Conservation (phyloP, 495 filamentous ascomycete species). For the Rhizodiscina lignyota region DNA sequence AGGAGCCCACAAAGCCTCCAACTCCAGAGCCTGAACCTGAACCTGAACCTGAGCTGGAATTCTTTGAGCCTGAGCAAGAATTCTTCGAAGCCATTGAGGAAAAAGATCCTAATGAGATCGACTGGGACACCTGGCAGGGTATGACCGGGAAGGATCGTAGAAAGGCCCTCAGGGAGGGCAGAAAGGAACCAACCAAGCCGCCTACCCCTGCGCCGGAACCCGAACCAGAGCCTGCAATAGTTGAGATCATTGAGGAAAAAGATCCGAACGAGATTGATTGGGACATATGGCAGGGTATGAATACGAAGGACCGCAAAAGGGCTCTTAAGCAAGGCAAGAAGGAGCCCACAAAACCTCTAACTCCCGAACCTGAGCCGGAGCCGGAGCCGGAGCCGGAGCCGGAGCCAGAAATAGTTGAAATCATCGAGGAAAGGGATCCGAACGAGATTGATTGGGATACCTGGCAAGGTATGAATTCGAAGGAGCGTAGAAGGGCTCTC, state of each 20-base stretch:
- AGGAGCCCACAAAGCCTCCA: constrained; percentile 1
- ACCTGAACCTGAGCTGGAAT: constrained; percentile 3
- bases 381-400: constrained; percentile 5
- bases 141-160: constrained; percentile 7
- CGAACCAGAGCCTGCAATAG: no score
- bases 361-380: constrained; percentile 6
- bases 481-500: constrained; percentile 6
- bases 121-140: background rate
- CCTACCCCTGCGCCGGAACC: constrained; percentile 1
- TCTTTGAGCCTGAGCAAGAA: constrained; percentile 2
- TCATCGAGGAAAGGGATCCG: background rate
- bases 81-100: constrained; percentile 5
- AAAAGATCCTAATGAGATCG: no score
- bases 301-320: constrained; percentile 8
- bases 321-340: background rate
- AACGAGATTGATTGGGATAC: background rate
- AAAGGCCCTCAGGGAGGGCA: constrained; percentile 1
- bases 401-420: constrained; percentile 8
- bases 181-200: constrained; percentile 1
- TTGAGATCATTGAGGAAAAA: no score
- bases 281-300: background rate
- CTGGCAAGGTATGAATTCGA: constrained; percentile 2
- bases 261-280: no score
- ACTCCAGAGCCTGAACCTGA: no score
- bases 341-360: constrained; percentile 1